Conservation (phyloP, 495 filamentous ascomycete genomes). For the Daldinia vernicosa region DNA sequence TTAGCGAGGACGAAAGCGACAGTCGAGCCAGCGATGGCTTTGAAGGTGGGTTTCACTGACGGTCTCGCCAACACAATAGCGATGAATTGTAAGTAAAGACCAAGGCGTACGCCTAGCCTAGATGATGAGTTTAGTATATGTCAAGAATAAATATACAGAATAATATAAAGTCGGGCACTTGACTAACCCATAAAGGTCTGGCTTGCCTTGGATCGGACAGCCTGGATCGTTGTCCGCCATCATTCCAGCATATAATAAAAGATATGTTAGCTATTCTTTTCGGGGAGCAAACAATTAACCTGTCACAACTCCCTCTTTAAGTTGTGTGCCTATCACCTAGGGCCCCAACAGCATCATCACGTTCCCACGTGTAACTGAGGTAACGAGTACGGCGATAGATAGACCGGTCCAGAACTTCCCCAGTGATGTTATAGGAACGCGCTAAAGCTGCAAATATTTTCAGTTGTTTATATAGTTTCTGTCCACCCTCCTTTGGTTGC, state of each 20-base stretch:
- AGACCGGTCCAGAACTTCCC: constrained; percentile 9
- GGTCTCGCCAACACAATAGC: constrained; percentile 33
- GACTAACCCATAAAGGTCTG: constrained; percentile 50
- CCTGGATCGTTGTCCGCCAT: constrained; percentile 2
- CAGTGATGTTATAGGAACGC: constrained; percentile 1
- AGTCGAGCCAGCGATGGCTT: constrained; percentile 24
- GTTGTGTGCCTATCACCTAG: neutral
- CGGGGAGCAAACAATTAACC: neutral
- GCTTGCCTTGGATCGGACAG: constrained; percentile 44
- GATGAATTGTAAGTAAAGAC: constrained; percentile 52
- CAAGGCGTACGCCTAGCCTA: constrained; percentile 49
- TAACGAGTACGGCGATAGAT: neutral
- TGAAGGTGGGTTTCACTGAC: constrained; percentile 14
- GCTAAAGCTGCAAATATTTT: neutral
- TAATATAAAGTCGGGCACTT: neutral
- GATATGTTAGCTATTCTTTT: neutral
- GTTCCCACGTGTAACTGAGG: constrained; percentile 10
- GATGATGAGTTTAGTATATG: neutral
- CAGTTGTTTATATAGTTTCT: neutral
- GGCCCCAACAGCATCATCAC: neutral
- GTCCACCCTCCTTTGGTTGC: neutral
- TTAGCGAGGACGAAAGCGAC: constrained; percentile 26
- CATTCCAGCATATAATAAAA: neutral
- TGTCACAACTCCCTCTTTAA: neutral
- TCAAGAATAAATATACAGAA: neutral